These are phyloP conservation scores for Eurotiales sp. DNA, from an alignment of 2,329 filamentous ascomycete species.

Conservation along the genomic window DNA sequence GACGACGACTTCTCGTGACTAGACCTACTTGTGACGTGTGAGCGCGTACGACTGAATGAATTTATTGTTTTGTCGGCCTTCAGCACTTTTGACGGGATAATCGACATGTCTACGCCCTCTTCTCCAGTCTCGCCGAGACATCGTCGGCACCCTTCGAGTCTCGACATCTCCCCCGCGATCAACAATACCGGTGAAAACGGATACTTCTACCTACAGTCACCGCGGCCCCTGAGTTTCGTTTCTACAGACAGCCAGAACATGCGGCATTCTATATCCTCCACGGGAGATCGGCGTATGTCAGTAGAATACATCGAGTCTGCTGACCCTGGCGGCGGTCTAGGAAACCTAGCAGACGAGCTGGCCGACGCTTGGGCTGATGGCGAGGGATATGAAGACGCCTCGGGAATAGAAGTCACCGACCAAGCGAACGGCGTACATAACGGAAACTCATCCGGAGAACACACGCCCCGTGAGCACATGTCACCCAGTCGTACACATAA, in stretches of 20 bases:
- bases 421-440: slow-evolving; percentile 27
- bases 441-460: slow-evolving; percentile 23
- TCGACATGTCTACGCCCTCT: slow-evolving; percentile 29
- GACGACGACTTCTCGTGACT: neutral
- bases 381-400: slow-evolving; percentile 44
- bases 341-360: slow-evolving; percentile 62
- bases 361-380: slow-evolving; percentile 57
- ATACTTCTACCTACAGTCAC: slow-evolving; percentile 31
- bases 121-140: slow-evolving; percentile 35
- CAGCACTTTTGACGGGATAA: too few relatives aligned
- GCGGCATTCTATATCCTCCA: slow-evolving; percentile 33
- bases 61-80: neutral
- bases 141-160: slow-evolving; percentile 35
- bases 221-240: slow-evolving; percentile 33
- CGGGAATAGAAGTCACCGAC: slow-evolving; percentile 31
- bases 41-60: too few relatives aligned
- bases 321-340: slow-evolving; percentile 47
- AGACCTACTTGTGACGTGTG: neutral
- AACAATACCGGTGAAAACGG: slow-evolving; percentile 32
- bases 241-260: slow-evolving; percentile 39
- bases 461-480: slow-evolving; percentile 24
- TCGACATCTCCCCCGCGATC: slow-evolving; percentile 31
- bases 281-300: slow-evolving; percentile 34
- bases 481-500: slow-evolving; percentile 5
- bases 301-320: slow-evolving; percentile 34